Evolutionary conservation across 257 asterid species (phyloP), one percentile per base, ranked within the genome.

Genomic region (Ligustrum vulgare): DNA sequence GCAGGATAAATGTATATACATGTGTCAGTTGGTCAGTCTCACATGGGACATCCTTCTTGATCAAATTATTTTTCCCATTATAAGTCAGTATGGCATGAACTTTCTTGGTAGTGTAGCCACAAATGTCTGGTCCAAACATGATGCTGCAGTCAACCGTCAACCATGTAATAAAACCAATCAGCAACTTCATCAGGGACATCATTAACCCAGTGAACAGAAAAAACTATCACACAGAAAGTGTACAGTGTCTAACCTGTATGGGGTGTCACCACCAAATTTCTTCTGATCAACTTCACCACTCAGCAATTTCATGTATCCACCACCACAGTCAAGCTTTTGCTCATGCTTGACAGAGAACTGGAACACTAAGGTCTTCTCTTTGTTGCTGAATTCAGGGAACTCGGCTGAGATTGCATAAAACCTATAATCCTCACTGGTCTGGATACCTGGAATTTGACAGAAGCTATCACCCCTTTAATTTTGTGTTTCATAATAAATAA

Each of bases 51-150:
- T 93, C 97, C 86, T 93, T 91, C 87, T 93, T 93, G 84, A 90
- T 91, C 82, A 93, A 83, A 81, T 93, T 89, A 84, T 93, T 93
- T 47, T 89, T 84, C 5, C 36, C 97, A 18, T 85, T 87, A 73
- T 86, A 77, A 28, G 93, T 88, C 62, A 93, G 93, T 76, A 93
- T 93, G n/a, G 95, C 96, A 67, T 93, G 98, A 66, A 93, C 98
- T 78, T 93, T 93, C 75, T 90, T 93, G 78, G 97, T 91, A 66
- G 80, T 77, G 81, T 91, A 91, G 72, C 98, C 98, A 80, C 98
- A 93, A 83, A 93, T 93, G 72, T 93, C 96, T 35, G 98, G 98
- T 76, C 99, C 99, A 87, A 95, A 95, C 98, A 95, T 95, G 81
- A 95, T 91, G 75, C 98, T 95, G 96, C 84, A 88, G 43, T 62